phyloP scores from a whole-genome alignment of 2,329 filamentous ascomycete genomes.

The Fusarium hainanense region DNA sequence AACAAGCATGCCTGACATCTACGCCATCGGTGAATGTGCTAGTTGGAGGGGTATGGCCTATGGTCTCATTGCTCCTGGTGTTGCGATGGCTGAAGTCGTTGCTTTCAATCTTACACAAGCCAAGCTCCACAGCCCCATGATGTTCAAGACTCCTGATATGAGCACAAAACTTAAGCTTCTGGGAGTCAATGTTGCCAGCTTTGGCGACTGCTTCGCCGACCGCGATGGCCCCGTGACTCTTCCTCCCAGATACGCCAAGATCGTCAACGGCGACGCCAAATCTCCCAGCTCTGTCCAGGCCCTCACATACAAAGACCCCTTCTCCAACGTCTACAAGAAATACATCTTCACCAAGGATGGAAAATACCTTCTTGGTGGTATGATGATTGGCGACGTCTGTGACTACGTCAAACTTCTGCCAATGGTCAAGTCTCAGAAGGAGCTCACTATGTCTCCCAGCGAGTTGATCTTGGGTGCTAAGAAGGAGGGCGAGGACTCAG shows the following conservation, averaged over 20 bases:
- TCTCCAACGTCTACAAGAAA: conserved; percentile 91
- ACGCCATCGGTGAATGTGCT: conserved; percentile 91
- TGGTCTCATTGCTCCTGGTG: conserved; percentile 86
- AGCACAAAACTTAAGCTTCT: conserved; percentile 93
- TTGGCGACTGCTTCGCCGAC: conserved; percentile 94
- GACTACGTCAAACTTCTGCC: conserved; percentile 92
- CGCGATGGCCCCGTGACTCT: conserved; percentile 81
- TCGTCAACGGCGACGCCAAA: conserved; percentile 35
- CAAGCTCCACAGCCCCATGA: conserved; percentile 73
- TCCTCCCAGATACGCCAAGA: conserved; percentile 66
- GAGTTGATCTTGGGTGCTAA: conserved; percentile 85
- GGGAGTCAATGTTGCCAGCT: conserved; percentile 91
- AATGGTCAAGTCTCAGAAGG: conserved; percentile 86
- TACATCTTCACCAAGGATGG: conserved; percentile 91
- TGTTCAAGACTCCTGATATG: conserved; percentile 84
- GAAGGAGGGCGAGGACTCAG: conserved; percentile 77
- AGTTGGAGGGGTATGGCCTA: conserved; percentile 90
- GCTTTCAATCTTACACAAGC: conserved; percentile 92
- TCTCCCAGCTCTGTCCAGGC: conserved; percentile 75
- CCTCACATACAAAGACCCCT: conserved; percentile 88
- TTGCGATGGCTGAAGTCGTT: conserved; percentile 93
- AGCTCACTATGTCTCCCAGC: conserved; percentile 79
- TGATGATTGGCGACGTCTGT: conserved; percentile 95
- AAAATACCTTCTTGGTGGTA: conserved; percentile 90
- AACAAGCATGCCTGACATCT: conserved; percentile 79